phyloP scores from a whole-genome alignment of 176 grass and related monocot species.

The Tuctoria greenei region DNA sequence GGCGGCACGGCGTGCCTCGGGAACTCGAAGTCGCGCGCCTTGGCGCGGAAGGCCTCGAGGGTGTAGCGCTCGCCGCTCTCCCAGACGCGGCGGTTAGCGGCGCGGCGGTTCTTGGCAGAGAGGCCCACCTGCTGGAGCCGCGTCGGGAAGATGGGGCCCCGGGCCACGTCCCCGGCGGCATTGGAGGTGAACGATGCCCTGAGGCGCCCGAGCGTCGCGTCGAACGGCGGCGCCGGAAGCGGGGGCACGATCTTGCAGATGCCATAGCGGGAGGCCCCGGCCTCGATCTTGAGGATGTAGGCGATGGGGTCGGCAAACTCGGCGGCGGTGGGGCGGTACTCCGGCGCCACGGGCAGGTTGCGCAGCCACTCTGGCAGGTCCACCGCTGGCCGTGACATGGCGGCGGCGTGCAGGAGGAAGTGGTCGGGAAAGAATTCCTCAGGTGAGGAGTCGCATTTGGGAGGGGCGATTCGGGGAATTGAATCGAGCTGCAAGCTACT shows the following conservation, averaged over 20 bases:
- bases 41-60: slow-evolving; percentile 77
- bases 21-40: slow-evolving; percentile 73
- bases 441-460: slow-evolving; percentile 45
- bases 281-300: slow-evolving; percentile 96
- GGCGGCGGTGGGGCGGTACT: slow-evolving; percentile 68
- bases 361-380: slow-evolving; percentile 77
- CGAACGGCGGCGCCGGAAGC: slow-evolving; percentile 56
- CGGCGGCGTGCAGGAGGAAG: not conserved
- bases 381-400: slow-evolving; percentile 36
- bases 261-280: slow-evolving; percentile 83
- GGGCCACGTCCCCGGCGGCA: slow-evolving; percentile 17
- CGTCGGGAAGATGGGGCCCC: slow-evolving; percentile 70
- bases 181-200: slow-evolving; percentile 70
- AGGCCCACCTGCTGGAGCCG: slow-evolving; percentile 95
- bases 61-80: slow-evolving; percentile 93
- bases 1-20: slow-evolving; percentile 46
- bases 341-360: slow-evolving; percentile 78
- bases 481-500: slow-evolving; percentile 21
- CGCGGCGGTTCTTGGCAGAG: slow-evolving; percentile 75
- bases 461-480: slow-evolving; percentile 51
- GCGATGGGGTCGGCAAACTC: slow-evolving; percentile 94
- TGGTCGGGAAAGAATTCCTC: slow-evolving; percentile 22
- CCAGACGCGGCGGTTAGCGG: slow-evolving; percentile 81
- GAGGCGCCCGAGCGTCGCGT: slow-evolving; percentile 63
- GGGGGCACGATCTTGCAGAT: slow-evolving; percentile 99